These are phyloP conservation scores for Trametes meyenii DNA, from an alignment of 768 basidiomycete species.

Conservation along the genomic window DNA sequence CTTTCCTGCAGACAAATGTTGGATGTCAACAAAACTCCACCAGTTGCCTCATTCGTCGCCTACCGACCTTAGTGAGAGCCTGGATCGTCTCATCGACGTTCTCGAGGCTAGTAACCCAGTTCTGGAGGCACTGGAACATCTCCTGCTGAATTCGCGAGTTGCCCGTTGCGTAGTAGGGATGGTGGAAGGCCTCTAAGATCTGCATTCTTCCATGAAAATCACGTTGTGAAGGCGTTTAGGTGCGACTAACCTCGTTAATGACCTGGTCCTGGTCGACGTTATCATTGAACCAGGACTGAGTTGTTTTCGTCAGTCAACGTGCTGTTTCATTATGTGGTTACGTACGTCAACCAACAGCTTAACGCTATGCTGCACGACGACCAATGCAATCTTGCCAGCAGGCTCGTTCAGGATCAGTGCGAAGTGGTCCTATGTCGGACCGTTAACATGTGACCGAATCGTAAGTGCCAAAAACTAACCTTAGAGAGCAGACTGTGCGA, in stretches of 20 bases:
- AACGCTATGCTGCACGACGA: conserved; percentile 65
- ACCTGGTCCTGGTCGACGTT: conserved; percentile 46
- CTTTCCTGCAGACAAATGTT: conserved; percentile 44
- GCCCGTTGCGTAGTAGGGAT: conserved; percentile 64
- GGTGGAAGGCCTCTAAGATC: conserved; percentile 70
- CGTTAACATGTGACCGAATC: conserved; percentile 1
- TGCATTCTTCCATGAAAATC: conserved; percentile 10
- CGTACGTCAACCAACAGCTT: conserved; percentile 56
- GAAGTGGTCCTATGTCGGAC: conserved; percentile 60
- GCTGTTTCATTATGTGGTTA: background rate
- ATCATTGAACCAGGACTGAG: conserved; percentile 53
- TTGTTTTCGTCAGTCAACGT: background rate
- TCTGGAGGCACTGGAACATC: conserved; percentile 60
- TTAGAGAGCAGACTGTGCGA: conserved; percentile 75
- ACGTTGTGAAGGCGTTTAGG: background rate
- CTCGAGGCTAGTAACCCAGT: conserved; percentile 55
- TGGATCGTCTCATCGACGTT: conserved; percentile 48
- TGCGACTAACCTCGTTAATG: conserved; percentile 42
- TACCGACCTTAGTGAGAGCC: conserved; percentile 54
- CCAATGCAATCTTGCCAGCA: conserved; percentile 70
- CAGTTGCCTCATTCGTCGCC: background rate
- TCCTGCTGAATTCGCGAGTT: conserved; percentile 55
- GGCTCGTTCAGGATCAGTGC: conserved; percentile 73
- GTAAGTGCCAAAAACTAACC: conserved; percentile 36
- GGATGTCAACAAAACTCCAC: background rate